These are phyloP conservation scores for Stagonosporopsis cucurbitacearum DNA, from an alignment of 2,329 filamentous ascomycete genomes.

Conservation along the genomic window DNA sequence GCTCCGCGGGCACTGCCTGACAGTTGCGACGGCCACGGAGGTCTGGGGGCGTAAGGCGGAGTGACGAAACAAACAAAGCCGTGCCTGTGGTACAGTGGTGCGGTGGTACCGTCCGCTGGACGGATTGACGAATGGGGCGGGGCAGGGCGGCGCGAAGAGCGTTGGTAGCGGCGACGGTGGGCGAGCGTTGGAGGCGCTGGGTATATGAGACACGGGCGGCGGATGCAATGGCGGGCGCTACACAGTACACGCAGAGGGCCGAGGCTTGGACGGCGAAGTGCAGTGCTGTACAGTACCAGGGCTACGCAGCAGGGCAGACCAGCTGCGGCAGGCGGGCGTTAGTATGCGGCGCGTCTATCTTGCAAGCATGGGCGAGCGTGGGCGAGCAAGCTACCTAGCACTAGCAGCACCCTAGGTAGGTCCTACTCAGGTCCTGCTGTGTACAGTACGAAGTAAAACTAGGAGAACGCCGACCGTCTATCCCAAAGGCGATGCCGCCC, in stretches of 20 bases:
- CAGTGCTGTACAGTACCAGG: too few relatives aligned
- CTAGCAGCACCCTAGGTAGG: too few relatives aligned
- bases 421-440: too few relatives aligned
- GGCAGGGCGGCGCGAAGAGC: conserved; percentile 28
- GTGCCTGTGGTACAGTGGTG: conserved; percentile 3
- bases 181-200: conserved; percentile 26
- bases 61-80: conserved; percentile 6
- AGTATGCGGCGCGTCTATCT: conserved; percentile 10
- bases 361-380: background rate
- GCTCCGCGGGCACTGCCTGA: conserved; percentile 19
- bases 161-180: conserved; percentile 26
- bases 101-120: background rate
- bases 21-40: conserved; percentile 16
- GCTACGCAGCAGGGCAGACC: too few relatives aligned
- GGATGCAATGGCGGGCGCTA: conserved; percentile 23
- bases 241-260: too few relatives aligned
- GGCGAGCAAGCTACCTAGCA: too few relatives aligned
- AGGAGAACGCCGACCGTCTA: background rate
- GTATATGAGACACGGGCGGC: conserved; percentile 17
- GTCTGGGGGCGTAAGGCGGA: conserved; percentile 17
- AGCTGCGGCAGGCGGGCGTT: conserved; percentile 25
- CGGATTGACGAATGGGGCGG: conserved; percentile 32
- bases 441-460: too few relatives aligned
- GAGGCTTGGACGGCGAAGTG: too few relatives aligned
- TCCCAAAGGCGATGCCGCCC: conserved; percentile 5